A percentile compares a stretch with the other conserved stretches of the same genome.
Conservation (phyloP, 208 protist genomes). For the Novymonas esmeraldas region DNA sequence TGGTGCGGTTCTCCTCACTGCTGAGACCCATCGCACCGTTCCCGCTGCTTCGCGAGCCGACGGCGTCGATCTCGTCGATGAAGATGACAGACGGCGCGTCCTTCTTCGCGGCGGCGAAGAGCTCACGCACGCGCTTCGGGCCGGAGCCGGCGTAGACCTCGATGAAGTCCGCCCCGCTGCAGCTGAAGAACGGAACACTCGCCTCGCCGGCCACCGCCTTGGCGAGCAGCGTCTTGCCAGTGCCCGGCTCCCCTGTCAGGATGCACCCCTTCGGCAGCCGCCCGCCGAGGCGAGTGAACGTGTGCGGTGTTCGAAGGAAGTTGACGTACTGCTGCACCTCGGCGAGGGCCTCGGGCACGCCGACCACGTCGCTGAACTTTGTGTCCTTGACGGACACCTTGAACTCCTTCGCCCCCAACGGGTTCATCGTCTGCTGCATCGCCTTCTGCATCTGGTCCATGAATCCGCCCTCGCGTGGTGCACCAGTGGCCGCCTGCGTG, state of each 20-base stretch:
- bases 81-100: slow-evolving; percentile 97
- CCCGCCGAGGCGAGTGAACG: slow-evolving; percentile 94
- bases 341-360: slow-evolving; percentile 94
- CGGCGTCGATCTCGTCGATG: slow-evolving; percentile 98
- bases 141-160: slow-evolving; percentile 98
- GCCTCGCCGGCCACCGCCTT: slow-evolving; percentile 92
- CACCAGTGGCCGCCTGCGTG: slow-evolving; percentile 25
- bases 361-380: slow-evolving; percentile 86
- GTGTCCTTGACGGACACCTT: slow-evolving; percentile 76
- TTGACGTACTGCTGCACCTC: slow-evolving; percentile 97
- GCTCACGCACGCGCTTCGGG: slow-evolving; percentile 93
- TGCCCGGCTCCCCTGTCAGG: slow-evolving; percentile 96
- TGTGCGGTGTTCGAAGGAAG: slow-evolving; percentile 93
- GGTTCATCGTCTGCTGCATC: slow-evolving; percentile 78
- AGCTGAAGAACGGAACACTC: slow-evolving; percentile 96
- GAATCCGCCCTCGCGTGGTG: slow-evolving; percentile 37
- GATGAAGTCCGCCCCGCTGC: slow-evolving; percentile 95
- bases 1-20: slow-evolving; percentile 90
- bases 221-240: slow-evolving; percentile 96
- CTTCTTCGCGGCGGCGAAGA: slow-evolving; percentile 93
- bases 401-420: slow-evolving; percentile 72
- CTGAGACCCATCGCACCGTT: slow-evolving; percentile 71
- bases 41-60: slow-evolving; percentile 87
- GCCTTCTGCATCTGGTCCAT: slow-evolving; percentile 51
- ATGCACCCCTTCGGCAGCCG: slow-evolving; percentile 97